These are phyloP conservation scores for Backusella westeae DNA, from an alignment of 192 early-diverging fungal genomes.

Conservation along the genomic window DNA sequence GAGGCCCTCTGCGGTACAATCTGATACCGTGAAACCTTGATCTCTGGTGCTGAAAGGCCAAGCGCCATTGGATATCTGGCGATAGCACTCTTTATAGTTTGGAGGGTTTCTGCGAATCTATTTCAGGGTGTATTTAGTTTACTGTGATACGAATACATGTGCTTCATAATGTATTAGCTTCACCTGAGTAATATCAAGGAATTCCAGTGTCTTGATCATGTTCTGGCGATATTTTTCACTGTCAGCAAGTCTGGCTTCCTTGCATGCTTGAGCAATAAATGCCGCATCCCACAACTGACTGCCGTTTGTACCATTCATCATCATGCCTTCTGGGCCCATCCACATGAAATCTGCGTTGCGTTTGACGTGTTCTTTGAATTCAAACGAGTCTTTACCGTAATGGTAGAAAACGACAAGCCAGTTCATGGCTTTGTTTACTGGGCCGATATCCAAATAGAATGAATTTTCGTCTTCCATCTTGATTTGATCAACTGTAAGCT, in stretches of 20 bases:
- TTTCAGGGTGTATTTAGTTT: background rate
- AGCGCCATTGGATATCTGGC: conserved; percentile 85
- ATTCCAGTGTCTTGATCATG: conserved; percentile 70
- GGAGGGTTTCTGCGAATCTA: conserved; percentile 73
- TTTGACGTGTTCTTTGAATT: conserved; percentile 71
- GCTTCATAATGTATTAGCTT: background rate
- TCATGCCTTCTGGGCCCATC: conserved; percentile 88
- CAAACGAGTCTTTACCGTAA: conserved; percentile 79
- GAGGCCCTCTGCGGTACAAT: conserved; percentile 92
- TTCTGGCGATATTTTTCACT: conserved; percentile 65
- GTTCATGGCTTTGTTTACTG: conserved; percentile 94
- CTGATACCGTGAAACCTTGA: conserved; percentile 94
- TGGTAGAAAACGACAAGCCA: conserved; percentile 84
- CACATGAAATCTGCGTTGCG: conserved; percentile 88
- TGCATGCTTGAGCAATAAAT: conserved; percentile 80
- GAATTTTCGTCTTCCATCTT: conserved; percentile 90
- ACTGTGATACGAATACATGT: background rate
- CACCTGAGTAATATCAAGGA: conserved; percentile 78
- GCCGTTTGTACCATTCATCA: conserved; percentile 96
- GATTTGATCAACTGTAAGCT: conserved; percentile 77
- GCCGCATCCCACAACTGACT: conserved; percentile 97
- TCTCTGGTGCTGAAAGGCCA: conserved; percentile 96
- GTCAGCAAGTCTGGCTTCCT: conserved; percentile 76
- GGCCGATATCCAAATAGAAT: conserved; percentile 85
- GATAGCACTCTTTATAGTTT: conserved; percentile 67